Percentiles rank a stretch among this genome's conserved stretches.
Evolutionary conservation across 2,329 filamentous ascomycete genomes (phyloP).

Genomic region (Phaeoacremonium minimum): DNA sequence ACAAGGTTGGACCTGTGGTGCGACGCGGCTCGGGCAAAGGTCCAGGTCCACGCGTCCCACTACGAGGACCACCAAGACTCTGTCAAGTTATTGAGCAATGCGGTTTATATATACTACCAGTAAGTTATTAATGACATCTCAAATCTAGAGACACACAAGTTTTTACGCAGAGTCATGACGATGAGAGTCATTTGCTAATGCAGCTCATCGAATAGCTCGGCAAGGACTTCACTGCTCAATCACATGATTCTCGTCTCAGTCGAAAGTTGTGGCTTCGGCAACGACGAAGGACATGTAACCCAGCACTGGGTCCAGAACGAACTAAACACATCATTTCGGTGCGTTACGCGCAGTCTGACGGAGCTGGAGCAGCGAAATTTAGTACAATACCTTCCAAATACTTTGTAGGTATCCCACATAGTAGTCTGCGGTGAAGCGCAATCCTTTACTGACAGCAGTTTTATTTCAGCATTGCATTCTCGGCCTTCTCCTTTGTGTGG

Average conservation of each 20-base stretch:
- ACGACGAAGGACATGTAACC: too few species aligned
- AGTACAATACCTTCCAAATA: background rate
- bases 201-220: background rate
- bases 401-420: background rate
- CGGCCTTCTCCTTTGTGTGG: background rate
- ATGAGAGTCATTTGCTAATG: background rate
- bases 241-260: background rate
- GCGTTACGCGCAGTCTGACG: background rate
- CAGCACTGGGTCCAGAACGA: background rate
- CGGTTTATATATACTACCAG: conserved; percentile 1
- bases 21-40: background rate
- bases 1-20: background rate
- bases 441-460: background rate
- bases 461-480: background rate
- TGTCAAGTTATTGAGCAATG: background rate
- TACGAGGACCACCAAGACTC: background rate
- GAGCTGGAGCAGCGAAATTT: conserved; percentile 5
- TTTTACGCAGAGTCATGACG: background rate
- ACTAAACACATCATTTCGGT: background rate
- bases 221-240: background rate
- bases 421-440: background rate
- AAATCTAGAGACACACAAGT: too few species aligned
- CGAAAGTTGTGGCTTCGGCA: background rate
- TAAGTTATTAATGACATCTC: too few species aligned
- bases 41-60: background rate